Base-by-base conservation (phyloP, 768 basidiomycete genomes). In the Calocybe cyanea region DNA sequence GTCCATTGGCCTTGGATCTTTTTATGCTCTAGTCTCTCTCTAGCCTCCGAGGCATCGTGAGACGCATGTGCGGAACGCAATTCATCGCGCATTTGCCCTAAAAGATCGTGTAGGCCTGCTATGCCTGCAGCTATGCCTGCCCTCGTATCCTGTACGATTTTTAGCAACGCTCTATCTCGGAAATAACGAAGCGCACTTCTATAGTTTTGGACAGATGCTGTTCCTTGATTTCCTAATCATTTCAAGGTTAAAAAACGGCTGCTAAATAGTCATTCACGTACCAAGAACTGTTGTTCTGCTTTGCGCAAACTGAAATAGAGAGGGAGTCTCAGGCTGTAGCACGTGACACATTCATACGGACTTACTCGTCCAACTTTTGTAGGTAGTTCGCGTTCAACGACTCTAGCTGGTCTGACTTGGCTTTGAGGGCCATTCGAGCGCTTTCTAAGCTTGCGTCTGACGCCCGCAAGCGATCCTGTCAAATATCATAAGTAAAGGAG, bases 11-110 rank as follows among this genome's bases (percentile, higher is more conserved):
- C 7, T n/a, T 23, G 10, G 6, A 60, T 1, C 65, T 60, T 37
- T 52, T 58, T 31, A 55, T 57, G 59, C 44, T 63, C 57, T 45
- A 60, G 48, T 50, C 59, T 64, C 48, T 49, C 53, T 24, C 52
- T 57, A 14, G 43, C 45, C 5, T 51, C 36, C 5, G 54, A 50
- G 2, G 3, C 25, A 10, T 18, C 40, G 41, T 56, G 48, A 7
- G 46, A 46, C 11, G 55, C 49, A 2, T 48, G 54, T 11, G 62
- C 60, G 18, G 51, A 52, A 7, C 63, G 37, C 3, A 42, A 51
- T 5, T 41, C 35, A 35, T 63, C 25, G 5, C 11, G 25, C 25
- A 28, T 11, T 11, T 28, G 25, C 25, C n/a, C n/a, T n/a, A n/a
- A n/a, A n/a, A n/a, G n/a, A n/a, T n/a, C n/a, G n/a, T n/a, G n/a